These are phyloP conservation scores for Hymenochaete sp. DNA, from an alignment of 1,284 basidiomycete species.

Conservation along the genomic window DNA sequence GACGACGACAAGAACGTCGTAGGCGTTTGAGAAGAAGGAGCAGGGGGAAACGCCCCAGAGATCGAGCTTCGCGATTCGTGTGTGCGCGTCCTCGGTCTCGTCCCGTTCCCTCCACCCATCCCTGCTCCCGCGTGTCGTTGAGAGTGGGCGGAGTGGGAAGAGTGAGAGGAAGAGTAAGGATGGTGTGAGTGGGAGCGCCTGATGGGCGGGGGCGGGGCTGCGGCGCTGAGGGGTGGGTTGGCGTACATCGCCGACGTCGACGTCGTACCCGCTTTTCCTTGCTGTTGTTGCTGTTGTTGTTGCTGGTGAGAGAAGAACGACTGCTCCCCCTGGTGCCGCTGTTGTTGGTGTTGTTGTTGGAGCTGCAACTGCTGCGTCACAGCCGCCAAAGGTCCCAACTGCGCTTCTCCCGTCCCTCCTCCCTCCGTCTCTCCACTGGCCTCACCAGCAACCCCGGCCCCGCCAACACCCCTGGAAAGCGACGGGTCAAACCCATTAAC, in stretches of 20 bases:
- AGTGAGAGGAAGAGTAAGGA: neutral
- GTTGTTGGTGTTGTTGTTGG: neutral
- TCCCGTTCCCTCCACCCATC: no score
- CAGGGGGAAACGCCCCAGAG: conserved; percentile 1
- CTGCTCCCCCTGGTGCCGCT: neutral
- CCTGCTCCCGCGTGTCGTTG: no score
- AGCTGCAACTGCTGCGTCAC: neutral
- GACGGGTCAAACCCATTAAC: no score
- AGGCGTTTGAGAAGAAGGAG: neutral
- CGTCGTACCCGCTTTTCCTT: neutral
- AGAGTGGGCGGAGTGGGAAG: neutral
- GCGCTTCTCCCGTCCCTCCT: no score
- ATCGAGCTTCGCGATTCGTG: conserved; percentile 2
- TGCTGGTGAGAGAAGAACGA: neutral
- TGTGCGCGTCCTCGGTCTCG: no score
- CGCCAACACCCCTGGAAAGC: no score
- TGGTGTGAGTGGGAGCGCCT: neutral
- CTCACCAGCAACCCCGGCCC: no score
- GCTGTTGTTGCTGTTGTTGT: neutral
- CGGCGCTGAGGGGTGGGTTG: neutral
- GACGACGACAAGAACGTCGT: conserved; percentile 19
- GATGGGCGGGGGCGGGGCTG: neutral
- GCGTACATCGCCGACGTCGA: neutral
- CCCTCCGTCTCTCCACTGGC: no score
- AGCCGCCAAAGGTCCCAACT: no score